These are phyloP conservation scores for Mediolabrus comicus DNA, from an alignment of 108 stramenopile genomes.

Conservation along the genomic window DNA sequence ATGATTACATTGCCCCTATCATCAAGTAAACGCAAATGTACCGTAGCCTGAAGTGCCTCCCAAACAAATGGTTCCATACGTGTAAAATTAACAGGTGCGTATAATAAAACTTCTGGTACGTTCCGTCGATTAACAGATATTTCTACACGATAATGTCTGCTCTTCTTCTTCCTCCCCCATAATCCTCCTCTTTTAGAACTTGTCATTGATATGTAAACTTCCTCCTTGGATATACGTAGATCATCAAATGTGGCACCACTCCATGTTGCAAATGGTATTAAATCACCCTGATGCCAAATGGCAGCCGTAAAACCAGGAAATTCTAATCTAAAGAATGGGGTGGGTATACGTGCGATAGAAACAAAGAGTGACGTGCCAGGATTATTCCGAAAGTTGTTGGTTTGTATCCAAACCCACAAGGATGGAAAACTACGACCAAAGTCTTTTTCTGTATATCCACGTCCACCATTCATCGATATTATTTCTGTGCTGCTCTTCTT, in stretches of 20 bases:
- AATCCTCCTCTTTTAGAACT: not conserved
- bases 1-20: constrained; percentile 9
- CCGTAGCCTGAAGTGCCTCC: constrained; percentile 27
- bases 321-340: constrained; percentile 21
- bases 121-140: constrained; percentile 26
- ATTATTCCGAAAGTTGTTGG: constrained; percentile 32
- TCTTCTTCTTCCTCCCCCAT: no score
- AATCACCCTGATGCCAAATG: constrained; percentile 14
- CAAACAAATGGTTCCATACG: constrained; percentile 30
- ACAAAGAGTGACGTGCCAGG: constrained; percentile 42
- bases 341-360: constrained; percentile 32
- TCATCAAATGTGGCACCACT: constrained; percentile 32
- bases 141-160: constrained; percentile 16
- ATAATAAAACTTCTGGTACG: constrained; percentile 27
- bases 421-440: constrained; percentile 30
- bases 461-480: constrained; percentile 29
- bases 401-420: constrained; percentile 37
- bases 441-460: constrained; percentile 39
- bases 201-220: constrained; percentile 26
- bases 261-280: constrained; percentile 41
- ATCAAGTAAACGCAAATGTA: constrained; percentile 19
- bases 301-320: constrained; percentile 39
- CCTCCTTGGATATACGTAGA: constrained; percentile 17
- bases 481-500: not conserved
- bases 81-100: constrained; percentile 37